Conservation (phyloP, 2,329 filamentous ascomycete genomes). For the Blastomyces gilchristii region DNA sequence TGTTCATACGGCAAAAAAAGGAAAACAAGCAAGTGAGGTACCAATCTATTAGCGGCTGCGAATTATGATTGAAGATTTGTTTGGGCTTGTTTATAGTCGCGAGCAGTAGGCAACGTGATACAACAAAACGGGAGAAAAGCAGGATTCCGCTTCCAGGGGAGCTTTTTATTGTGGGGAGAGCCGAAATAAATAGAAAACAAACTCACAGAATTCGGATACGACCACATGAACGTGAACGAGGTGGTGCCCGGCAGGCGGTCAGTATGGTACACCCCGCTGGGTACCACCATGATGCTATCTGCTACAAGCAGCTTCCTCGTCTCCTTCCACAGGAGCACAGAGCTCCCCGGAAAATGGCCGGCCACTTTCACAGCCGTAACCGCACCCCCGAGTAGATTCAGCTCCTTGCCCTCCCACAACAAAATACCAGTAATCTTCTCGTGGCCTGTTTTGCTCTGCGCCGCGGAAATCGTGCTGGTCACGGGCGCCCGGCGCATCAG, state of each 20-base stretch:
- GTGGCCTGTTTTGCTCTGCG: slow-evolving; percentile 9
- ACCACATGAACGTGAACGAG: slow-evolving; percentile 64
- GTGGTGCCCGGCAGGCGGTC: slow-evolving; percentile 36
- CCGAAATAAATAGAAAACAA: slow-evolving; percentile 13
- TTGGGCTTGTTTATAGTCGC: not conserved
- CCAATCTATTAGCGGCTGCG: not conserved
- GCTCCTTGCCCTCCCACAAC: slow-evolving; percentile 24
- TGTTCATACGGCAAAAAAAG: slow-evolving; percentile 10
- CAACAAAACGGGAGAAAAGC: not conserved
- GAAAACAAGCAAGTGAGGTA: not conserved
- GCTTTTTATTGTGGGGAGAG: slow-evolving; percentile 12
- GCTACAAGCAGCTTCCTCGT: slow-evolving; percentile 60
- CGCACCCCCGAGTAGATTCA: slow-evolving; percentile 26
- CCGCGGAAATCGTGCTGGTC: slow-evolving; percentile 24
- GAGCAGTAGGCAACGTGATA: not conserved
- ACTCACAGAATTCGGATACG: slow-evolving; percentile 51
- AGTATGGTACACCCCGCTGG: slow-evolving; percentile 30
- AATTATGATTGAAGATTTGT: not conserved
- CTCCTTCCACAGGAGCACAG: slow-evolving; percentile 53
- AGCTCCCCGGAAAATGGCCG: slow-evolving; percentile 68
- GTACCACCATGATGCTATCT: slow-evolving; percentile 65
- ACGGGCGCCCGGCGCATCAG: slow-evolving; percentile 38
- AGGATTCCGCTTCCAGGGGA: not conserved
- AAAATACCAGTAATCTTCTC: slow-evolving; percentile 21
- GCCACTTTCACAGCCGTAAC: slow-evolving; percentile 50